A percentile compares a stretch with the other conserved stretches of the same genome.
These are phyloP conservation scores for Tranzscheliella williamsii DNA, from an alignment of 1,284 basidiomycete genomes.

Conservation along the genomic window DNA sequence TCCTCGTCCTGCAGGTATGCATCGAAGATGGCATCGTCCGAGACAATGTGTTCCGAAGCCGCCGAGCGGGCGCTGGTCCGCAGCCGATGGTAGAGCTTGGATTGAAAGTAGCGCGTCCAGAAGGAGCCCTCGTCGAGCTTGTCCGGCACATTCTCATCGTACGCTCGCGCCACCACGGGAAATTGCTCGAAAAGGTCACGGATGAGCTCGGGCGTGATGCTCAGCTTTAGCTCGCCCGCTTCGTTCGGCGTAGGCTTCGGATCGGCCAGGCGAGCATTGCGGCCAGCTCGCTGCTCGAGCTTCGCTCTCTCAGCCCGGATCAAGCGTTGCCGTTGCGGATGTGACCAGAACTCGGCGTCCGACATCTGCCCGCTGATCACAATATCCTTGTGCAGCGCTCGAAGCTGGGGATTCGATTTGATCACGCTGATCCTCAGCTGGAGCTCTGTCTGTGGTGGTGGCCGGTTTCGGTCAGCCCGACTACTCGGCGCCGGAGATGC, in stretches of 20 bases:
- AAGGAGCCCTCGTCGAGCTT: conserved; percentile 88
- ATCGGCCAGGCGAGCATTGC: conserved; percentile 57
- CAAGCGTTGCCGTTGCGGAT: conserved; percentile 52
- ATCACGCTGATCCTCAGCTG: conserved; percentile 53
- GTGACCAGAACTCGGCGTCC: conserved; percentile 59
- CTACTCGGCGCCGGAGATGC: conserved; percentile 1
- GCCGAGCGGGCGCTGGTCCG: conserved; percentile 87
- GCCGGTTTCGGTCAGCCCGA: not conserved
- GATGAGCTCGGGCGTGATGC: conserved; percentile 87
- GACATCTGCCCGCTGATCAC: conserved; percentile 44
- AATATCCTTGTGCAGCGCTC: conserved; percentile 54
- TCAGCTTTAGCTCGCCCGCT: conserved; percentile 71
- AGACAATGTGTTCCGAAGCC: conserved; percentile 79
- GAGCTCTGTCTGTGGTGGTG: conserved; percentile 34
- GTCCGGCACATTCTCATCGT: conserved; percentile 85
- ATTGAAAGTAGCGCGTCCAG: conserved; percentile 95
- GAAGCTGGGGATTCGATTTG: conserved; percentile 44
- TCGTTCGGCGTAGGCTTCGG: conserved; percentile 53
- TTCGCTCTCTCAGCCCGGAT: conserved; percentile 49
- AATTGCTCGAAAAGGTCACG: conserved; percentile 97
- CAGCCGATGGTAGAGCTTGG: conserved; percentile 89
- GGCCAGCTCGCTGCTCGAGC: conserved; percentile 48
- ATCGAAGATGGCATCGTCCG: conserved; percentile 92
- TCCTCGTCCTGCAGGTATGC: conserved; percentile 92
- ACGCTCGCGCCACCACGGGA: conserved; percentile 88